A percentile compares a stretch with the other conserved stretches of the same genome.
phyloP scores from a whole-genome alignment of 2,329 filamentous ascomycete species.

The Dactylellina cionopaga region DNA sequence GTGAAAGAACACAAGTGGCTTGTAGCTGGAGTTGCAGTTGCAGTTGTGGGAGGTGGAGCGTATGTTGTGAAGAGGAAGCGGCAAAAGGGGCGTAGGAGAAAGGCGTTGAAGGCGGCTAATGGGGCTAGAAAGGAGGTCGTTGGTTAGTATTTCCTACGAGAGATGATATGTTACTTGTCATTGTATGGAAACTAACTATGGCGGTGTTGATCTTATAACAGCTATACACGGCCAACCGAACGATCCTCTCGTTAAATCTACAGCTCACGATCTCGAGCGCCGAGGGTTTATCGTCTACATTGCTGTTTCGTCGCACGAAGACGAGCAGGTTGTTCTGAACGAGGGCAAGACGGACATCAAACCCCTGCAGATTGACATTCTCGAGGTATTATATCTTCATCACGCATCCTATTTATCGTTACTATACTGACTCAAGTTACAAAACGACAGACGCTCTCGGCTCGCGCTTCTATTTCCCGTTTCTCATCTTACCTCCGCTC shows the following conservation, averaged over 20 bases:
- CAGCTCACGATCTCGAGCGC: constrained; percentile 86
- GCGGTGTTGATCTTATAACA: constrained; percentile 58
- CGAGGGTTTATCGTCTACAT: constrained; percentile 94
- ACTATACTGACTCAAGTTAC: not conserved
- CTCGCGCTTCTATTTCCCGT: constrained; percentile 74
- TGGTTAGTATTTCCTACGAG: constrained; percentile 63
- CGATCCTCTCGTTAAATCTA: constrained; percentile 81
- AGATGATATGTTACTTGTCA: constrained; percentile 2
- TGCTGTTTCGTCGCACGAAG: constrained; percentile 83
- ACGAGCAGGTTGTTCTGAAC: constrained; percentile 80
- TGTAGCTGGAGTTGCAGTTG: constrained; percentile 9
- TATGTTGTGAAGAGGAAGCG: constrained; percentile 72
- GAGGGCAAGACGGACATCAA: constrained; percentile 75
- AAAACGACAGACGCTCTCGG: constrained; percentile 70
- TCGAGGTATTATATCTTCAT: constrained; percentile 70
- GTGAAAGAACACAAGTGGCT: constrained; percentile 32
- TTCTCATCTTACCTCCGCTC: constrained; percentile 77
- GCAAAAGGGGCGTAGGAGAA: constrained; percentile 70
- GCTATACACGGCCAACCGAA: constrained; percentile 89
- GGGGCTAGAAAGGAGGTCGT: constrained; percentile 87
- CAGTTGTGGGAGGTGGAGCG: constrained; percentile 57
- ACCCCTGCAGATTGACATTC: constrained; percentile 82
- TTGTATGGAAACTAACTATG: not conserved
- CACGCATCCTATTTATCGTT: constrained; percentile 27
- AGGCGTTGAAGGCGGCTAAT: constrained; percentile 80